A percentile compares a stretch with the other conserved stretches of the same genome.
Conservation (phyloP, 2,329 filamentous ascomycete genomes). For the Coniochaeta sp. region DNA sequence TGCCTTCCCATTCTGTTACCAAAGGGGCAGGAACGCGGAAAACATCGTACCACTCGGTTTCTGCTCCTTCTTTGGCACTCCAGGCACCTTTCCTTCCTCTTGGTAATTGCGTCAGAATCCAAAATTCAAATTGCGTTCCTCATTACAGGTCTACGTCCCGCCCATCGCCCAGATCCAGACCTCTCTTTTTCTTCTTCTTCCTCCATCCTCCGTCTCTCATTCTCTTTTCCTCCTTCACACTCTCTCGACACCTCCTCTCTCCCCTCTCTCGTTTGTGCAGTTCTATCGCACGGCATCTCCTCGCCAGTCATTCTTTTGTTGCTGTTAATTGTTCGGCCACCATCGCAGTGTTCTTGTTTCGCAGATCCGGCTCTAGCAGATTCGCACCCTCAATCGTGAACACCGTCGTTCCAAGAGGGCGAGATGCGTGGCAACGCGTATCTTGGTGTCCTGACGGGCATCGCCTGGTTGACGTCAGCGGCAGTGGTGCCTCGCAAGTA, state of each 20-base stretch:
- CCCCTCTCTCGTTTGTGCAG: constrained; percentile 3
- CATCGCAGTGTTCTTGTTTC: not conserved
- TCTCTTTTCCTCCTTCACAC: constrained; percentile 4
- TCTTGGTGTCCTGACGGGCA: constrained; percentile 26
- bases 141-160: not conserved
- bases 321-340: not conserved
- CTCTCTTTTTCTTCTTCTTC: constrained; percentile 8
- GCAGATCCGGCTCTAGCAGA: not conserved
- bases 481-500: constrained; percentile 27
- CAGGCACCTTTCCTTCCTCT: not conserved
- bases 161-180: constrained; percentile 4
- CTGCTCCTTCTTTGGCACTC: not conserved
- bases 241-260: constrained; percentile 1
- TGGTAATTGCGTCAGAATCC: not conserved
- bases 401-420: constrained; percentile 2
- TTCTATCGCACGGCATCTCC: constrained; percentile 4
- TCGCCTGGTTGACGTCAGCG: constrained; percentile 23
- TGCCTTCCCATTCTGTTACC: not conserved
- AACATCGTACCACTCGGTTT: not conserved
- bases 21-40: not conserved
- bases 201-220: constrained; percentile 6
- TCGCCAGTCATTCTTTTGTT: constrained; percentile 6
- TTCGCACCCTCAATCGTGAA: not conserved
- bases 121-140: not conserved
- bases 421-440: constrained; percentile 31